Evolutionary conservation across 2,329 filamentous ascomycete genomes (phyloP).

Genomic region (Nothopassalora personata): DNA sequence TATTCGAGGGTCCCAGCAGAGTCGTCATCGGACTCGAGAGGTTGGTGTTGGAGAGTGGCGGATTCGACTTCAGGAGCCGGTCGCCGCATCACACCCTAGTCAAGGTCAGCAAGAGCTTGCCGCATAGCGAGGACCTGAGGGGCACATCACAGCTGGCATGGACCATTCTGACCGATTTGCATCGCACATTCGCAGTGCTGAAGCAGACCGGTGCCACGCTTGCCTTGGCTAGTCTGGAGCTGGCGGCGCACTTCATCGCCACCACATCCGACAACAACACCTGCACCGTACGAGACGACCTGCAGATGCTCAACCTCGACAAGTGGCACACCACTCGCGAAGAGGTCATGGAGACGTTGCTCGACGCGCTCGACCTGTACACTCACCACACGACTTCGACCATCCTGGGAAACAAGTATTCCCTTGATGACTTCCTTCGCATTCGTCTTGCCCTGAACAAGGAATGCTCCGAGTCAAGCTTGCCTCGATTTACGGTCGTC

Average conservation of each 20-base stretch:
- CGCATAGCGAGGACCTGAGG: constrained; percentile 44
- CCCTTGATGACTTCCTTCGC: constrained; percentile 73
- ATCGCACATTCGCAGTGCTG: constrained; percentile 86
- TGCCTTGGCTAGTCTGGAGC: constrained; percentile 74
- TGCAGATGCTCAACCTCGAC: constrained; percentile 43
- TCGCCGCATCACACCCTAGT: constrained; percentile 80
- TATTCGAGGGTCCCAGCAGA: constrained; percentile 74
- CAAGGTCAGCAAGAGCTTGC: constrained; percentile 54
- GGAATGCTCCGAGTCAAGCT: constrained; percentile 61
- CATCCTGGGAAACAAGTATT: constrained; percentile 65
- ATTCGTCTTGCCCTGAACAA: constrained; percentile 84
- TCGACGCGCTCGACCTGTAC: constrained; percentile 89
- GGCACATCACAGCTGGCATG: constrained; percentile 57
- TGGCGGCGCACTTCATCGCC: constrained; percentile 61
- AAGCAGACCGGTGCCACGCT: constrained; percentile 86
- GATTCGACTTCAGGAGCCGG: constrained; percentile 88
- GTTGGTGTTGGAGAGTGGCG: constrained; percentile 83
- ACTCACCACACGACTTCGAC: constrained; percentile 75
- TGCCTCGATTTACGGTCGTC: constrained; percentile 54
- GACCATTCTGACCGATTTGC: constrained; percentile 79
- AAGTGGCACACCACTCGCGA: constrained; percentile 42
- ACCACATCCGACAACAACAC: constrained; percentile 14
- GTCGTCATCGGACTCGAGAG: constrained; percentile 85
- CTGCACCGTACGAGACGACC: constrained; percentile 17
- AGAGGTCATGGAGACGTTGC: constrained; percentile 66